These are phyloP conservation scores for Dictyostelium intermedium DNA, from an alignment of 78 protist species.

Conservation along the genomic window DNA sequence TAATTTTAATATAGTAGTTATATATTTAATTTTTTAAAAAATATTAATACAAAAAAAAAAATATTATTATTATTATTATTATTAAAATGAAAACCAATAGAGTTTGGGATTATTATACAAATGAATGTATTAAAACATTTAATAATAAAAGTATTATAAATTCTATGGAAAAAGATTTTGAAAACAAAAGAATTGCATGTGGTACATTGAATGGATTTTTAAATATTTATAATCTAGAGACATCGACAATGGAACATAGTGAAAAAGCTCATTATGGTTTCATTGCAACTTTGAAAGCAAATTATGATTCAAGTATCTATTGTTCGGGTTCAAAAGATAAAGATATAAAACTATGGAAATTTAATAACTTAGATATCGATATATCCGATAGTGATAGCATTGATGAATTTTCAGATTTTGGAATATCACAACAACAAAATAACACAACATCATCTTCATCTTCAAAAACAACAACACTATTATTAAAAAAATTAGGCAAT, in stretches of 20 bases:
- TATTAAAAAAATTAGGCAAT: neutral
- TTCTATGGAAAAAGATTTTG: constrained; percentile 22
- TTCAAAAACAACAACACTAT: neutral
- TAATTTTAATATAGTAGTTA: no score
- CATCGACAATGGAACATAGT: neutral
- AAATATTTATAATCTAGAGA: constrained; percentile 15
- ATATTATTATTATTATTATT: neutral
- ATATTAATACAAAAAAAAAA: neutral
- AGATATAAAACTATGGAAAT: constrained; percentile 27
- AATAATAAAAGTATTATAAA: neutral
- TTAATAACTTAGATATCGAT: neutral
- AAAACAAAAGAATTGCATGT: constrained; percentile 6
- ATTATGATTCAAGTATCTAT: constrained; percentile 7
- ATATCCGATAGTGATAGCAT: neutral
- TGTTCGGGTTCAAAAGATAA: constrained; percentile 61
- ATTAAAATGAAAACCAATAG: neutral
- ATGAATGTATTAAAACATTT: neutral
- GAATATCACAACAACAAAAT: neutral
- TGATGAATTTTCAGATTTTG: neutral
- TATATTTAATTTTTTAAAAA: neutral
- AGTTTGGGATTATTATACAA: constrained; percentile 37
- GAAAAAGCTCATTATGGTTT: constrained; percentile 28
- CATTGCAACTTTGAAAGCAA: constrained; percentile 3
- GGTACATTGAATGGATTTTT: constrained; percentile 22
- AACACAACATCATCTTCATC: neutral